These are phyloP conservation scores for Geranium brycei DNA, from an alignment of 345 rosid genomes.

Conservation along the genomic window DNA sequence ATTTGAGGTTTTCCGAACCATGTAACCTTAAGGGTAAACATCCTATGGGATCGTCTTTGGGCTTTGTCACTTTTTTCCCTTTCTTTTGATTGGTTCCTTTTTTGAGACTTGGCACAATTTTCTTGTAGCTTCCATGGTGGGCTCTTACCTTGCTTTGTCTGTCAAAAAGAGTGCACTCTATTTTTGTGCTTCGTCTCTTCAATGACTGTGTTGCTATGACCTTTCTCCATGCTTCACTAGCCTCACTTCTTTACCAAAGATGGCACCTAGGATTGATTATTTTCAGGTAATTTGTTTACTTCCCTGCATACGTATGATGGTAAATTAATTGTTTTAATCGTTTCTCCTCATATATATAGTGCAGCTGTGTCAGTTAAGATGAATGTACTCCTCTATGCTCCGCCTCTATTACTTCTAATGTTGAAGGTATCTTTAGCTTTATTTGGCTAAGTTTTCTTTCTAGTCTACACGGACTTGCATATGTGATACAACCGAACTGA, in stretches of 20 bases:
- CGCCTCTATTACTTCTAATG: constrained; percentile 64
- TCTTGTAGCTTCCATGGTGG: constrained; percentile 89
- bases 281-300: constrained; percentile 48
- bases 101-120: background rate
- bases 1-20: background rate
- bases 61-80: no score
- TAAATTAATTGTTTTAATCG: constrained; percentile 3
- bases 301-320: constrained; percentile 5
- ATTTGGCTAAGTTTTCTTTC: background rate
- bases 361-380: constrained; percentile 83
- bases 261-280: constrained; percentile 80
- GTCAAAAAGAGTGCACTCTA: constrained; percentile 83
- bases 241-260: constrained; percentile 42
- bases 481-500: background rate
- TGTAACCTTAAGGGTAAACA: background rate
- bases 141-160: constrained; percentile 66
- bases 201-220: constrained; percentile 91
- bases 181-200: constrained; percentile 88
- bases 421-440: constrained; percentile 42
- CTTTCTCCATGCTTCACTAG: constrained; percentile 64
- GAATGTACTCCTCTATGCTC: constrained; percentile 91
- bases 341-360: constrained; percentile 21
- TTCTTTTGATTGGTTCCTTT: no score
- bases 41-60: no score
- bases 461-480: background rate